Evolutionary conservation across 1,284 basidiomycete species (phyloP).

Genomic region (Mycosarcoma maydis): DNA sequence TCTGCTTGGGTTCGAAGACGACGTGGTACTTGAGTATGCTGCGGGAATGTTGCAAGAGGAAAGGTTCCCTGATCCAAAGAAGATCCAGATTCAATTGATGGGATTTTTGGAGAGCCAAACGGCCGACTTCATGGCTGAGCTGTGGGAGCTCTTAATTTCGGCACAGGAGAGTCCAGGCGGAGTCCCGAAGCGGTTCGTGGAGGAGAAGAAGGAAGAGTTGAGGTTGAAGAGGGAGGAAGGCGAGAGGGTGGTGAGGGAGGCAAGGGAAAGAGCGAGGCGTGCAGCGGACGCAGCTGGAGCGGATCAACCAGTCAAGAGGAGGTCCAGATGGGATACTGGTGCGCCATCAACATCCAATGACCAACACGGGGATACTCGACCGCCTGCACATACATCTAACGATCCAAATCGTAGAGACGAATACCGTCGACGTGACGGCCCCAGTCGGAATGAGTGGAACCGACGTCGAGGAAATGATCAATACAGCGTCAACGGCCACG

Average conservation of each 20-base stretch:
- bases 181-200: conserved; percentile 90
- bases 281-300: conserved; percentile 55
- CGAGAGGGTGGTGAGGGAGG: conserved; percentile 75
- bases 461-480: conserved; percentile 1
- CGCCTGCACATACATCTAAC: conserved; percentile 7
- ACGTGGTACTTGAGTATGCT: conserved; percentile 94
- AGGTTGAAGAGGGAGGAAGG: conserved; percentile 77
- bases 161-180: conserved; percentile 89
- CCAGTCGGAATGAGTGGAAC: conserved; percentile 1
- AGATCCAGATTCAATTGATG: conserved; percentile 92
- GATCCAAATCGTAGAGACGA: neutral
- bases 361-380: conserved; percentile 1
- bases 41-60: conserved; percentile 90
- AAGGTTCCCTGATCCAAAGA: conserved; percentile 88
- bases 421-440: conserved; percentile 3
- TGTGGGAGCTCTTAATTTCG: conserved; percentile 89
- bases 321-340: conserved; percentile 36
- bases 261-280: conserved; percentile 58
- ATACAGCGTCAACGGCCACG: neutral
- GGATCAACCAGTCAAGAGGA: conserved; percentile 68
- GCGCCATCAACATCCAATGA: neutral
- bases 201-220: conserved; percentile 95
- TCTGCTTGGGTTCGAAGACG: conserved; percentile 92
- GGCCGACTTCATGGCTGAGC: conserved; percentile 81
- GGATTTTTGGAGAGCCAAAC: conserved; percentile 85